phyloP scores from a whole-genome alignment of 2,329 filamentous ascomycete species.

The Eutypella sp. region DNA sequence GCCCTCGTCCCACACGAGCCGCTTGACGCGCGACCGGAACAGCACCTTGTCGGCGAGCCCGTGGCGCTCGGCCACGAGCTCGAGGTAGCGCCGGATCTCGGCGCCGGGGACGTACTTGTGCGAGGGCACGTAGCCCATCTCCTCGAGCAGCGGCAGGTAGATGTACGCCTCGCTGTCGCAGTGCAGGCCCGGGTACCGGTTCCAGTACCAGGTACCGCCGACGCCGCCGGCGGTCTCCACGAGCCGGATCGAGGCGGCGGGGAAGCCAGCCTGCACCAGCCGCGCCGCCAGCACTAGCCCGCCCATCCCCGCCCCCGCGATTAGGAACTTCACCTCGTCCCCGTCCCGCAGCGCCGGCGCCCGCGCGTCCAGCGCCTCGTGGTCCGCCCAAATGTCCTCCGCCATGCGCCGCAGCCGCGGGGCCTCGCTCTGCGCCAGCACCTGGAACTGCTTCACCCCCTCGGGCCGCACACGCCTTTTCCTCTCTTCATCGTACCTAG shows the following conservation, averaged over 20 bases:
- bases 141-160: conserved; percentile 58
- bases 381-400: conserved; percentile 26
- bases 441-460: conserved; percentile 19
- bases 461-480: conserved; percentile 25
- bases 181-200: conserved; percentile 43
- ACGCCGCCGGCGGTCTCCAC: conserved; percentile 39
- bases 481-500: conserved; percentile 23
- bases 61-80: conserved; percentile 39
- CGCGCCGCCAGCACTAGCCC: conserved; percentile 22
- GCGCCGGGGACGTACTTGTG: conserved; percentile 33
- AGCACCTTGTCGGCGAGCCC: conserved; percentile 37
- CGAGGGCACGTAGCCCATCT: conserved; percentile 53
- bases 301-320: conserved; percentile 22
- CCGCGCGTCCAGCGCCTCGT: conserved; percentile 22
- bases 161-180: conserved; percentile 57
- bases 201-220: conserved; percentile 50
- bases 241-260: conserved; percentile 34
- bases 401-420: conserved; percentile 23
- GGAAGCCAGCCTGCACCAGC: conserved; percentile 30
- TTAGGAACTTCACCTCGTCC: conserved; percentile 23
- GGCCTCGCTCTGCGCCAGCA: conserved; percentile 16
- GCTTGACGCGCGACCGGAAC: conserved; percentile 40
- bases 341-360: conserved; percentile 15
- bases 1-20: conserved; percentile 42
- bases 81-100: conserved; percentile 40